Conservation (phyloP, 306 rosid species). For the Psophocarpus tetragonolobus region DNA sequence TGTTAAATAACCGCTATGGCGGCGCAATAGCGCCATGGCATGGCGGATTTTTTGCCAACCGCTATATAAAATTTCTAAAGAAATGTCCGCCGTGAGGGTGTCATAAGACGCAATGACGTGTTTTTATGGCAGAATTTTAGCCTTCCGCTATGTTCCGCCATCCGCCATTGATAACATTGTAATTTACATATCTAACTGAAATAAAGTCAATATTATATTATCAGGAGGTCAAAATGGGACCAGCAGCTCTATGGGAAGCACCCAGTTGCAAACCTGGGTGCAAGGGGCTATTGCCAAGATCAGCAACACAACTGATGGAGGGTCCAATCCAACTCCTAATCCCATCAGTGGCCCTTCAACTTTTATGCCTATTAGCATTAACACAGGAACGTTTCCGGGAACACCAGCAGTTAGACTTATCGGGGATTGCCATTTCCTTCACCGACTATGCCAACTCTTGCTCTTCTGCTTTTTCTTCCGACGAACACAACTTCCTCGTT, state of each 20-base stretch:
- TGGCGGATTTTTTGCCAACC: too few species aligned
- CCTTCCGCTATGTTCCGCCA: too few species aligned
- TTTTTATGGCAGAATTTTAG: too few species aligned
- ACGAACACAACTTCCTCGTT: slow-evolving; percentile 81
- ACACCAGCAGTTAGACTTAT: slow-evolving; percentile 99
- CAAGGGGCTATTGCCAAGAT: slow-evolving; percentile 98
- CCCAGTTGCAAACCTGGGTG: slow-evolving; percentile 96
- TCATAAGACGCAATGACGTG: too few species aligned
- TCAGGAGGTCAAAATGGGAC: slow-evolving; percentile 84
- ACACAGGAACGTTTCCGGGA: slow-evolving; percentile 99
- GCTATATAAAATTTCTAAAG: too few species aligned
- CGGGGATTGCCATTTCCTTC: slow-evolving; percentile 98
- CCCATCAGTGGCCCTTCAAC: slow-evolving; percentile 93
- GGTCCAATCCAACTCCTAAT: slow-evolving; percentile 74
- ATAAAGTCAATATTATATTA: slow-evolving; percentile 23
- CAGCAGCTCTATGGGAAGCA: slow-evolving; percentile 75
- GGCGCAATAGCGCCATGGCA: too few species aligned
- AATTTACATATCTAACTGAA: slow-evolving; percentile 28
- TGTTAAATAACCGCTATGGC: too few species aligned
- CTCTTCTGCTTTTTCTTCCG: slow-evolving; percentile 98
- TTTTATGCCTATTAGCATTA: slow-evolving; percentile 95
- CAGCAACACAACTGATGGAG: slow-evolving; percentile 85
- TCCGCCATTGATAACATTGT: too few species aligned
- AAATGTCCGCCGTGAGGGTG: too few species aligned
- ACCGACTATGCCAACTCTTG: slow-evolving; percentile 91